Base-by-base conservation (phyloP, 1,284 basidiomycete genomes). In the Amylostereum areolatum region DNA sequence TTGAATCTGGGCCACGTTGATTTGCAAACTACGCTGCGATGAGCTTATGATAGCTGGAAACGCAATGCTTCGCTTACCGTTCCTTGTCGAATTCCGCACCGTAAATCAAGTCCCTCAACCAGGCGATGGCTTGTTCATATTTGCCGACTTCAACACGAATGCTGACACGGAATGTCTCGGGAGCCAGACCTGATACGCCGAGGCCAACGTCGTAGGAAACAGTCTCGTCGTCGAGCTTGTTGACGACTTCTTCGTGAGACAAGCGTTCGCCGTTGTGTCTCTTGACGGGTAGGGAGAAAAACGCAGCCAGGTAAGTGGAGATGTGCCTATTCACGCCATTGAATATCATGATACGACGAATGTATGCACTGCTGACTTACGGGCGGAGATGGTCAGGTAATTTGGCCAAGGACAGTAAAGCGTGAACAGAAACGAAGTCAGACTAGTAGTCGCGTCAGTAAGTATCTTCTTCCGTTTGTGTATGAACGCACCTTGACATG, bases 91-190 rank as follows among this genome's bases (percentile, higher is more conserved):
- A 98, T 51, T 86, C 72, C 44, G 82, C 77, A 42, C 86, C 81
- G 62, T 88, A 90, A n/a, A 99, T 68, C 18, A 99, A 72, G 66
- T 99, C 94, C 48, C 83, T 82, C 32, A 99, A 68, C 95, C 96
- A 98, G 0, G 80, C 74, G 39, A 99, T 75, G 0, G 92, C 91
- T 27, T 77, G 77, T 52, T 86, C 87, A 63, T 98, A 99, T 52
- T 85, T 79, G 3, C 74, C 72, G 49, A 75, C 80, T 66, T 97
- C 90, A 4, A 95, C 93, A 66, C 90, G 91, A 62, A 99, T 81
- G 56, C 75, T 81, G 51, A 98, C 70, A 27, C 86, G 81, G 48
- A 93, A 66, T 7, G 78, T 76, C 59, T 98, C 92, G 11, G 84
- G 73, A 63, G 96, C 93, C 39, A 75, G 71, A 55, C 75, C 77